Percentiles rank a stretch among this genome's conserved stretches.
phyloP scores from a whole-genome alignment of 2,329 filamentous ascomycete species.

The Pleoardoris graminearum region DNA sequence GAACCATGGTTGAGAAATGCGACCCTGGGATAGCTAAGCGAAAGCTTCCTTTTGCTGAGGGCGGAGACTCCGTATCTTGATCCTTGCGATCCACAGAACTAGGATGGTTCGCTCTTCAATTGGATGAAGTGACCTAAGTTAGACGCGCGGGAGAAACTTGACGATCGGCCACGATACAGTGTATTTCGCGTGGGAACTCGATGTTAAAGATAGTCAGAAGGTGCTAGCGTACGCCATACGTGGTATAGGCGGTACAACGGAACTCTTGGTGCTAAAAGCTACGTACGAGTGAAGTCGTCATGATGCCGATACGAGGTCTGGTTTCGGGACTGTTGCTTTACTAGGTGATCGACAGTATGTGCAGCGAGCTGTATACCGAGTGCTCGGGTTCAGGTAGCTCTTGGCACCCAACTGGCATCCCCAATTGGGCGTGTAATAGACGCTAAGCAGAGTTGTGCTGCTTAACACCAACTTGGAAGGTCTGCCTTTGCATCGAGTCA shows the following conservation, averaged over 20 bases:
- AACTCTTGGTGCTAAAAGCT: not conserved
- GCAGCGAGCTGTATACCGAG: not conserved
- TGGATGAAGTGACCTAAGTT: not conserved
- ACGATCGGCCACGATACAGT: not conserved
- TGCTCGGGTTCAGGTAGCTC: too few relatives aligned
- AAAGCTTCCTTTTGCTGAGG: too few relatives aligned
- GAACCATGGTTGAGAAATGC: not conserved
- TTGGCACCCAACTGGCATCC: too few relatives aligned
- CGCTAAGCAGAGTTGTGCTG: too few relatives aligned
- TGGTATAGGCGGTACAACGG: too few relatives aligned
- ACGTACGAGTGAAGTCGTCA: not conserved
- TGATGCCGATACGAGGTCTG: not conserved
- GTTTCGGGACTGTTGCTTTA: not conserved
- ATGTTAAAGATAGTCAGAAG: not conserved
- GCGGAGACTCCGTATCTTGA: not conserved
- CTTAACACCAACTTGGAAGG: too few relatives aligned
- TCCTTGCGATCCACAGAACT: not conserved
- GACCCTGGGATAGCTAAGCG: not conserved
- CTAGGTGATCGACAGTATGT: constrained; percentile 4
- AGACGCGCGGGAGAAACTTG: not conserved
- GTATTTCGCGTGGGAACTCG: not conserved
- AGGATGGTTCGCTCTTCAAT: not conserved
- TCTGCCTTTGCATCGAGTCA: too few relatives aligned
- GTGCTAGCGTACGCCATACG: too few relatives aligned
- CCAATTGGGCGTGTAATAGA: too few relatives aligned